Evolutionary conservation across 495 filamentous ascomycete species (phyloP).

Genomic region (Echria macrotheca): DNA sequence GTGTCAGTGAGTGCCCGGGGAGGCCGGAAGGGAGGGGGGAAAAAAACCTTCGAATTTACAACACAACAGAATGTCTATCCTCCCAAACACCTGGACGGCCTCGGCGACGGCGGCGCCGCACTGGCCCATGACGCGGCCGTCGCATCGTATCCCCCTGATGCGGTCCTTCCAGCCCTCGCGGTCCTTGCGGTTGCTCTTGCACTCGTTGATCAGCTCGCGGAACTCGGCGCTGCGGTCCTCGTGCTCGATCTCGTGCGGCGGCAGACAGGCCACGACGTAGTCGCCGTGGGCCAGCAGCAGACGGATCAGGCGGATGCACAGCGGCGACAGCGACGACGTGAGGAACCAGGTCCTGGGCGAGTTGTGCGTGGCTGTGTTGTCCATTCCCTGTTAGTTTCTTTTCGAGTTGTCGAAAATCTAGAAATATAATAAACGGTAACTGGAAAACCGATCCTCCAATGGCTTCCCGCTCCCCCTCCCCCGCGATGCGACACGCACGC

Average conservation of each 20-base stretch:
- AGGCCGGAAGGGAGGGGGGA: background rate
- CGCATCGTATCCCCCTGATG: conserved; percentile 49
- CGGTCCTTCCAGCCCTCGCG: conserved; percentile 54
- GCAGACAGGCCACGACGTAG: conserved; percentile 71
- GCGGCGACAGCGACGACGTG: conserved; percentile 75
- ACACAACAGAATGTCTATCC: conserved; percentile 83
- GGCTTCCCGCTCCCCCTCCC: too few species aligned
- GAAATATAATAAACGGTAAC: too few species aligned
- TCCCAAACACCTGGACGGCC: conserved; percentile 74
- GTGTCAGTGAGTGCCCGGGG: too few species aligned
- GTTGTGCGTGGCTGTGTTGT: conserved; percentile 49
- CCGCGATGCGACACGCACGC: too few species aligned
- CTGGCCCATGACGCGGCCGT: conserved; percentile 52
- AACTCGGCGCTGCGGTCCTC: conserved; percentile 51
- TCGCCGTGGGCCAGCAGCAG: conserved; percentile 81
- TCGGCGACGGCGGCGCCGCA: conserved; percentile 82
- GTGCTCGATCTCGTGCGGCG: conserved; percentile 60
- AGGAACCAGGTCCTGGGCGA: conserved; percentile 78
- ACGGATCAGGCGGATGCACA: conserved; percentile 63
- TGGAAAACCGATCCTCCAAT: background rate
- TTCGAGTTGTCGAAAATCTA: background rate
- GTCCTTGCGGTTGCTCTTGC: conserved; percentile 50
- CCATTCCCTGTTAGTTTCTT: conserved; percentile 25
- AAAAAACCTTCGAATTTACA: conserved; percentile 73
- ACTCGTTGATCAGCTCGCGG: conserved; percentile 52